A percentile compares a stretch with the other conserved stretches of the same genome.
Conservation (phyloP, 768 basidiomycete species). For the Amanita rimosa region DNA sequence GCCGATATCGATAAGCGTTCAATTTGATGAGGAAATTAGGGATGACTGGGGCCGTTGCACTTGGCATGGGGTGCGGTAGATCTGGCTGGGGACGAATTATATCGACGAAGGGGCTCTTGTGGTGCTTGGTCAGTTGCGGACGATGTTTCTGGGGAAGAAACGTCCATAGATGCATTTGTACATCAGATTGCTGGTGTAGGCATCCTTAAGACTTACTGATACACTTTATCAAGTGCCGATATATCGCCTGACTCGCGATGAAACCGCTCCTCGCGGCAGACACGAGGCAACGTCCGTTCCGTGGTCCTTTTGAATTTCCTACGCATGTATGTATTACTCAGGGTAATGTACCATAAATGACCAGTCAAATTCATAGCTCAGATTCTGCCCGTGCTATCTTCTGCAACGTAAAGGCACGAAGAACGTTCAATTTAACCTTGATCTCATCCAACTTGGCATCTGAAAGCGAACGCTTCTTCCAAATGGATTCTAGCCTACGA, state of each 20-base stretch:
- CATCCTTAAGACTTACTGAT: not conserved
- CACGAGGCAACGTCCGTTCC: slow-evolving; percentile 1
- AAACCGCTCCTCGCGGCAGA: not conserved
- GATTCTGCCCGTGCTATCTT: slow-evolving; percentile 23
- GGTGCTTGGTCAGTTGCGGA: not conserved
- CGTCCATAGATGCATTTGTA: slow-evolving; percentile 1
- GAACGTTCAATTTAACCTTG: slow-evolving; percentile 84
- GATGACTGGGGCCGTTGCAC: slow-evolving; percentile 10
- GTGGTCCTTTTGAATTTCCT: not conserved
- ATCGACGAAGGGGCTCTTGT: not conserved
- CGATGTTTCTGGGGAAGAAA: not conserved
- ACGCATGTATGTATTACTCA: not conserved
- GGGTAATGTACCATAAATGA: not conserved
- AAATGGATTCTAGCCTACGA: slow-evolving; percentile 59
- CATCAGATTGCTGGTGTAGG: not conserved
- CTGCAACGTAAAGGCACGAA: slow-evolving; percentile 46
- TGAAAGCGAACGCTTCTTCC: slow-evolving; percentile 69
- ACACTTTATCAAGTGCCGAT: not conserved
- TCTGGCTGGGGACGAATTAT: not conserved
- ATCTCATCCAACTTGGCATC: slow-evolving; percentile 84
- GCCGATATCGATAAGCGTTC: slow-evolving; percentile 29
- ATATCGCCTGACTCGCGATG: not conserved
- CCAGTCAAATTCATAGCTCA: slow-evolving; percentile 28
- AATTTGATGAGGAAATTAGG: slow-evolving; percentile 19
- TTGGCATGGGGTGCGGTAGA: not conserved